These are phyloP conservation scores for Allantophomopsis lycopodina DNA, from an alignment of 2,329 filamentous ascomycete genomes.

Conservation along the genomic window DNA sequence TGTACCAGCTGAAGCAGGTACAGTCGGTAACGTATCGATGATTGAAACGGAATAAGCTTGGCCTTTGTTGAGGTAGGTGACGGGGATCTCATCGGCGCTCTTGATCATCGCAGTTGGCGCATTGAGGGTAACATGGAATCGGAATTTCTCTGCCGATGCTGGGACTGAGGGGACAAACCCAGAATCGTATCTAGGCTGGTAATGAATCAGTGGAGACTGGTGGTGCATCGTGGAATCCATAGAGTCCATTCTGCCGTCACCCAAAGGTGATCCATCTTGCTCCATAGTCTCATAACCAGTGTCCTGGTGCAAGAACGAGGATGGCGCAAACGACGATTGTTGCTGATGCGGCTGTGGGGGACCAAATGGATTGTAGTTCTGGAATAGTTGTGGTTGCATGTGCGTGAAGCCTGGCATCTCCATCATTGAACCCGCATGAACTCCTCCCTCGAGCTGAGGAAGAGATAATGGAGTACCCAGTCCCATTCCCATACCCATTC, in stretches of 20 bases:
- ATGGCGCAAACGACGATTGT: constrained; percentile 53
- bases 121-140: constrained; percentile 80
- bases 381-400: constrained; percentile 46
- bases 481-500: constrained; percentile 51
- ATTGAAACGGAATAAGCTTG: constrained; percentile 85
- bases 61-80: constrained; percentile 97
- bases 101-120: constrained; percentile 96
- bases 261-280: constrained; percentile 57
- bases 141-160: constrained; percentile 56
- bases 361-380: constrained; percentile 59
- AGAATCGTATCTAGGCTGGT: constrained; percentile 35
- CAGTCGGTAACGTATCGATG: constrained; percentile 56
- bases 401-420: constrained; percentile 52
- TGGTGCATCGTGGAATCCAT: constrained; percentile 45
- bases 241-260: constrained; percentile 31
- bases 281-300: constrained; percentile 70
- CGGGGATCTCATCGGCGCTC: constrained; percentile 75
- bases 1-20: constrained; percentile 42
- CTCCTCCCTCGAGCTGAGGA: constrained; percentile 49
- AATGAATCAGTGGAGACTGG: constrained; percentile 44
- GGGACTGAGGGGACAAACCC: constrained; percentile 32
- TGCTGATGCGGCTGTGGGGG: constrained; percentile 38
- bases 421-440: constrained; percentile 46
- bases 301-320: constrained; percentile 69
- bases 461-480: constrained; percentile 62